Base-by-base conservation (phyloP, 768 basidiomycete species). In the Termitomyces sp. region DNA sequence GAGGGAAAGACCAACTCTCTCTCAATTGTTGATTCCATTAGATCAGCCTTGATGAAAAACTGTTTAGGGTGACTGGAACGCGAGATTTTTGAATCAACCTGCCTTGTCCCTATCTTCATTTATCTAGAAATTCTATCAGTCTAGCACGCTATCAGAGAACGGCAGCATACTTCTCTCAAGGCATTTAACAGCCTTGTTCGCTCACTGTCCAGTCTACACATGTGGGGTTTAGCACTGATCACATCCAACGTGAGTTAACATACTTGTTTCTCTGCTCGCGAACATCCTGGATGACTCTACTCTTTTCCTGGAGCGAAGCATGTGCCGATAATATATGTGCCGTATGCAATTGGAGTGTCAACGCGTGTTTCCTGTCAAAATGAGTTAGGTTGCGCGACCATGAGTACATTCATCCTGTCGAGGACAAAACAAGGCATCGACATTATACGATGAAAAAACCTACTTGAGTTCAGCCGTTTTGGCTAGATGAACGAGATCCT, bases 381-480 rank as follows among this genome's bases (percentile, higher is more conserved):
- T 30, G 38, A 56, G 57, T 55, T 40, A 54, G 40, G 24, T 24
- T 38, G 35, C 43, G 41, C 32, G 47, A 54, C 35, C 46, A 6
- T 53, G 18, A 9, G 18, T 32, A 24, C 30, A 58, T 48, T 18
- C 47, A 43, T 48, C 14, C 49, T 52, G 56, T 36, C 36, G 14
- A 22, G 36, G 45, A 36, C 30, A 16, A 33, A 44, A 43, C 30
- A 16, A 40, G 44, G 5, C 26, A 58, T 58, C 28, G 52, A 32
- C 49, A 30, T 35, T 33, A 16, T 14, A 22, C 41, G n/a, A 52
- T 57, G 48, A 51, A 22, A 35, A 44, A 24, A 81, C 88, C 64
- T 69, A 93, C 91, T 93, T 93, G 66, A 93, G 79, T 68, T 93
- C 91, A 9, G 91, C 91, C 1, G 88, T 90, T 74, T 90, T 92